Evolutionary conservation across 1,284 basidiomycete species (phyloP).

Genomic region (Pyrrhoderma noxium): DNA sequence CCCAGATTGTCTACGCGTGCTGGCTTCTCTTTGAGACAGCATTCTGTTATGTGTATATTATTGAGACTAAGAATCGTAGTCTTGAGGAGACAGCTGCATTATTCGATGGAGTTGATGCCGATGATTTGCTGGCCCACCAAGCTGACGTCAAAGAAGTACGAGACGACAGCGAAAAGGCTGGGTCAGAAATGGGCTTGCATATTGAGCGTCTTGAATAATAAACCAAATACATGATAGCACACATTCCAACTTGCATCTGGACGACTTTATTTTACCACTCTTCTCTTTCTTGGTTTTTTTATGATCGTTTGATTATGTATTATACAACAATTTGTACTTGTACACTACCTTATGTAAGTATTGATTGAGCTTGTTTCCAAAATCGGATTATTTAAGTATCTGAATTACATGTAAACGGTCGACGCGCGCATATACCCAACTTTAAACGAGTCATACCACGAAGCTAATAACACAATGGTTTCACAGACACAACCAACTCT

Average conservation of each 20-base stretch:
- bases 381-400: no score
- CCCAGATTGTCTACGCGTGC: conserved; percentile 37
- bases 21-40: conserved; percentile 33
- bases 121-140: conserved; percentile 21
- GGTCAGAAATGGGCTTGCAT: background rate
- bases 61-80: conserved; percentile 37
- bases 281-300: no score
- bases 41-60: conserved; percentile 34
- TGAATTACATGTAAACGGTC: no score
- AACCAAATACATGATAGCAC: background rate
- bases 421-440: no score
- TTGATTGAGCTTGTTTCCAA: no score
- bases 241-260: no score
- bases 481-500: background rate
- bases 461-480: conserved; percentile 7
- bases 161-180: conserved; percentile 2
- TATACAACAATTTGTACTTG: no score
- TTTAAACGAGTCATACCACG: no score
- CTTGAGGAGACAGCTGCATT: conserved; percentile 34
- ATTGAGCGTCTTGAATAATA: background rate
- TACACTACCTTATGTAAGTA: no score
- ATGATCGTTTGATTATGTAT: no score
- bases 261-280: no score
- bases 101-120: conserved; percentile 32
- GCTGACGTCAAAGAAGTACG: background rate